Evolutionary conservation across 1,284 basidiomycete species (phyloP), one percentile per base, ranked within the genome.

Genomic region (Pisolithus thermaeus): DNA sequence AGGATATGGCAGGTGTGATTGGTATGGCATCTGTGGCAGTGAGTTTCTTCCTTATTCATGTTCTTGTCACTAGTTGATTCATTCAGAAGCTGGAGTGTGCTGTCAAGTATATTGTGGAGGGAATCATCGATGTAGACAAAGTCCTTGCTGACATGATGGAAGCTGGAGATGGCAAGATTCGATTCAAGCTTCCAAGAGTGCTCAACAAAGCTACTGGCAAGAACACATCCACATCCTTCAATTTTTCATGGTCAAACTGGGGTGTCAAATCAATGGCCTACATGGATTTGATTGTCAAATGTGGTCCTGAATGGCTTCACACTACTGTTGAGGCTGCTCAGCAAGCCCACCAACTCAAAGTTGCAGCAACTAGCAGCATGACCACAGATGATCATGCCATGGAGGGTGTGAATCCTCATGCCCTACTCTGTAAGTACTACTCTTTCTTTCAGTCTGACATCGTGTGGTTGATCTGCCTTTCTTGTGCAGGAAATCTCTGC

Each of bases 181-280:
- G n/a, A 36, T 8, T 49, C 42, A 59, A 16, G 2, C 32, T 59
- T 28, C 52, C 35, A 1, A 59, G 54, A 39, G 53, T 44, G 0
- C 44, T 59, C 43, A 59, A 59, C 37, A 53, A 54, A 38, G 52
- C 12, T 0, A 56, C 54, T 1, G 48, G 49, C 6, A 49, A 40
- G 27, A 41, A 16, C 28, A 38, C 3, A 30, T 49, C n/a, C 18
- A 20, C 1, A 1, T 20, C 18, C 18, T 20, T 20, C 18, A 20
- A 20, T 20, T 20, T 20, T 20, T 20, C 18, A 20, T 20, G 18
- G 18, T 20, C 1, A 1, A 20, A 20, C 18, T 20, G 18, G 1
- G 18, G 18, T 20, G 18, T 20, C 18, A 20, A 20, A 20, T 20
- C 18, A 20, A 20, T 20, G 18, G 18, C 18, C 18, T 20, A 20